Percentiles rank a stretch among this genome's conserved stretches.
Evolutionary conservation across 108 stramenopile species (phyloP).

Genomic region (Stephanodiscus minutulus): DNA sequence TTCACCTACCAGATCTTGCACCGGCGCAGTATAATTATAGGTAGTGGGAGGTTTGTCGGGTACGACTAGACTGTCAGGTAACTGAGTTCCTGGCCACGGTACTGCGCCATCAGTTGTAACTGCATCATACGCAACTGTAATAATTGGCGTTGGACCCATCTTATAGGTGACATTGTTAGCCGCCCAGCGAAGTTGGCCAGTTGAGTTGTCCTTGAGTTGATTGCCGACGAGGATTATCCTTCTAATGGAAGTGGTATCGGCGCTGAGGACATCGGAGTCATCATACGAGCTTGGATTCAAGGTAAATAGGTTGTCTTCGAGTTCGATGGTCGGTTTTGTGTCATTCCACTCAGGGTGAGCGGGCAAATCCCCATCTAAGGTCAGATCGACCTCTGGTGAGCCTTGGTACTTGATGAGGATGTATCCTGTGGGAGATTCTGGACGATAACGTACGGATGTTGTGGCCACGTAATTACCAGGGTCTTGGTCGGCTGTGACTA

Average conservation of each 20-base stretch:
- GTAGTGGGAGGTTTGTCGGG: constrained; percentile 32
- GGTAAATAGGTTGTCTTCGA: constrained; percentile 33
- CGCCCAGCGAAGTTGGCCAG: constrained; percentile 27
- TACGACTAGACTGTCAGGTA: constrained; percentile 26
- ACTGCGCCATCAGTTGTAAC: constrained; percentile 16
- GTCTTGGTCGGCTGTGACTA: constrained; percentile 42
- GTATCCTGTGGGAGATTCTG: constrained; percentile 17
- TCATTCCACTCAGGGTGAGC: constrained; percentile 35
- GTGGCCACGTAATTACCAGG: constrained; percentile 42
- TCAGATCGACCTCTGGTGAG: constrained; percentile 19
- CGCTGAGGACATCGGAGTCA: constrained; percentile 24
- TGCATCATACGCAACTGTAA: constrained; percentile 33
- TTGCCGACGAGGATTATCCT: constrained; percentile 35
- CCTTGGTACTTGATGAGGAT: constrained; percentile 21
- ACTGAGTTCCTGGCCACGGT: constrained; percentile 31
- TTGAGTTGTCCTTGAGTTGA: constrained; percentile 20
- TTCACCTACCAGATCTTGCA: constrained; percentile 36
- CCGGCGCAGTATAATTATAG: constrained; percentile 45
- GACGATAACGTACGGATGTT: constrained; percentile 33
- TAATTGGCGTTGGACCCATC: constrained; percentile 2
- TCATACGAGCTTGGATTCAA: constrained; percentile 22
- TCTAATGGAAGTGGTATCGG: constrained; percentile 26
- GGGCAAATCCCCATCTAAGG: constrained; percentile 22
- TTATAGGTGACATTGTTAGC: constrained; percentile 26
- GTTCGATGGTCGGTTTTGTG: constrained; percentile 14